phyloP scores from a whole-genome alignment of 73 alveolate genomes.

The Stentor roeselii region DNA sequence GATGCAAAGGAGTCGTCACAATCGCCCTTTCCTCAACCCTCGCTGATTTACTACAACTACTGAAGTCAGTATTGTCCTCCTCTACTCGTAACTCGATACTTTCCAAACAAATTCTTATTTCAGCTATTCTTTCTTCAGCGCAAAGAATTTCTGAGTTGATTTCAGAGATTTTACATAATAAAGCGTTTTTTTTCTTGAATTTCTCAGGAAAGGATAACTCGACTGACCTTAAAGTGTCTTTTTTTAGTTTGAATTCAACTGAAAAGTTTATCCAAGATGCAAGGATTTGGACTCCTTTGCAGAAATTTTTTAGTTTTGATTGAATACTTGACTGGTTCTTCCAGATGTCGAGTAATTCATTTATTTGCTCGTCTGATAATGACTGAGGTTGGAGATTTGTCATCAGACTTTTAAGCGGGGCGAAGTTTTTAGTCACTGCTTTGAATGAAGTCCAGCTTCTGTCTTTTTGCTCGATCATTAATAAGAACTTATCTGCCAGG shows the following conservation, averaged over 20 bases:
- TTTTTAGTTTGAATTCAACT: slow-evolving; percentile 13
- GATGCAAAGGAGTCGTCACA: slow-evolving; percentile 12
- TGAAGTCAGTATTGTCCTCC: neutral
- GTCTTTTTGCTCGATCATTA: slow-evolving; percentile 17
- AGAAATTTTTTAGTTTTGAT: neutral
- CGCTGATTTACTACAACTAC: neutral
- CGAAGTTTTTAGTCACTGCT: slow-evolving; percentile 2
- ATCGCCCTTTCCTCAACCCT: neutral
- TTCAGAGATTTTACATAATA: neutral
- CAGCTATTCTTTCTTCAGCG: neutral
- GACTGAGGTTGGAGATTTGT: neutral
- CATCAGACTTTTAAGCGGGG: slow-evolving; percentile 10
- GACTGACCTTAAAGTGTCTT: neutral
- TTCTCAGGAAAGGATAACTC: neutral
- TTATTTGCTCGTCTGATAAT: slow-evolving; percentile 10
- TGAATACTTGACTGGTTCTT: neutral
- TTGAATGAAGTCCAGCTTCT: slow-evolving; percentile 9
- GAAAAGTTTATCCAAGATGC: neutral
- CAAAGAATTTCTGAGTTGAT: neutral
- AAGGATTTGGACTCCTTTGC: neutral
- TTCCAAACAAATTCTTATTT: neutral
- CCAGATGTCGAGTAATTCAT: neutral
- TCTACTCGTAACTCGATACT: neutral
- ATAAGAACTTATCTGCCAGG: neutral
- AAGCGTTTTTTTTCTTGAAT: neutral